Evolutionary conservation across 2,329 filamentous ascomycete genomes (phyloP).

Genomic region (Venturia asperata): DNA sequence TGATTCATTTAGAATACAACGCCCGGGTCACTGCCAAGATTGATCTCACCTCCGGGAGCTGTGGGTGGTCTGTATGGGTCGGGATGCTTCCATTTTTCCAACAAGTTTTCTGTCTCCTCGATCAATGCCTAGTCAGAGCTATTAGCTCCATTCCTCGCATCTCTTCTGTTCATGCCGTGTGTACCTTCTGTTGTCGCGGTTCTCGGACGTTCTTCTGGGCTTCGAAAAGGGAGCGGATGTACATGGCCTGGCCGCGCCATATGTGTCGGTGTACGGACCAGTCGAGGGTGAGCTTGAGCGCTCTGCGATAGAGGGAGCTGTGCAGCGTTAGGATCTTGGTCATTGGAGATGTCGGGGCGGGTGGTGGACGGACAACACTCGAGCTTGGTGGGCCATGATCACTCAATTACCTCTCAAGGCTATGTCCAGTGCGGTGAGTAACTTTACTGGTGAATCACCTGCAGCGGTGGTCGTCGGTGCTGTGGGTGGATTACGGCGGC

Average conservation of each 20-base stretch:
- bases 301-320: slow-evolving; percentile 78
- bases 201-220: slow-evolving; percentile 81
- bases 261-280: slow-evolving; percentile 90
- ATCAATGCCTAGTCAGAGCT: slow-evolving; percentile 59
- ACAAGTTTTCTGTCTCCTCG: slow-evolving; percentile 76
- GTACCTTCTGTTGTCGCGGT: slow-evolving; percentile 77
- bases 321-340: slow-evolving; percentile 13
- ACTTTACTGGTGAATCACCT: background rate
- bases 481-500: background rate
- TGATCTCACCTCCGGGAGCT: slow-evolving; percentile 74
- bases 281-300: slow-evolving; percentile 86
- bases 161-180: slow-evolving; percentile 23
- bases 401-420: background rate
- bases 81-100: slow-evolving; percentile 95
- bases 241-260: slow-evolving; percentile 93
- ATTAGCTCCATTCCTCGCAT: background rate
- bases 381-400: slow-evolving; percentile 16
- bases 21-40: slow-evolving; percentile 18
- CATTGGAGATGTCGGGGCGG: background rate
- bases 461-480: background rate
- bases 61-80: slow-evolving; percentile 87
- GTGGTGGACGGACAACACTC: slow-evolving; percentile 14
- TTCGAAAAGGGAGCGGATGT: slow-evolving; percentile 92
- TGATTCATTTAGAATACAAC: slow-evolving; percentile 10
- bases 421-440: background rate